Conservation (phyloP, 202 grass and related monocot species). For the Setaria viridis region DNA sequence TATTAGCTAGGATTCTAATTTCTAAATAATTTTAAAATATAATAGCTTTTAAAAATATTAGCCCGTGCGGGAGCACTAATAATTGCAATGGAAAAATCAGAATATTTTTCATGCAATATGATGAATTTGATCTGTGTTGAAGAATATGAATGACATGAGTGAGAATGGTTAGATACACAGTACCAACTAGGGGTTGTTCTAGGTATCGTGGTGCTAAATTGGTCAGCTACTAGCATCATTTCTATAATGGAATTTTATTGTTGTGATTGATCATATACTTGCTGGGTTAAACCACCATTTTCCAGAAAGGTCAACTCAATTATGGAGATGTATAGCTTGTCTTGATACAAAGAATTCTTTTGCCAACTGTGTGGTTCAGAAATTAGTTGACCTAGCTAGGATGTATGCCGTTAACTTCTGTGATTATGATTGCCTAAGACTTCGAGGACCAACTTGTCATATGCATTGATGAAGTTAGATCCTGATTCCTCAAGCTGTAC, state of each 20-base stretch:
- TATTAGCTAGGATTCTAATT: no score
- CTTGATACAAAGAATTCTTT: neutral
- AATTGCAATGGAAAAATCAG: neutral
- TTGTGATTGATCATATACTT: neutral
- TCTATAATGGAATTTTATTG: conserved; percentile 3
- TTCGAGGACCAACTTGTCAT: neutral
- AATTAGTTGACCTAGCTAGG: neutral
- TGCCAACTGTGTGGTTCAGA: neutral
- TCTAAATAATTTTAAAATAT: no score
- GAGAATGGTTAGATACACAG: neutral
- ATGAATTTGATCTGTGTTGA: neutral
- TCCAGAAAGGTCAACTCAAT: neutral
- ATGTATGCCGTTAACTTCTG: neutral
- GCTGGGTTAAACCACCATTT: neutral
- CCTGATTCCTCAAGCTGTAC: no score
- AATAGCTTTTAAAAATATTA: no score
- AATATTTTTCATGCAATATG: neutral
- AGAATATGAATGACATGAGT: neutral
- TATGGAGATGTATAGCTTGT: neutral
- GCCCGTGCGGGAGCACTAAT: no score
- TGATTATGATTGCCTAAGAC: neutral
- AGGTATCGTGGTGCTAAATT: neutral
- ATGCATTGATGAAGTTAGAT: neutral
- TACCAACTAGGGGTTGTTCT: neutral
- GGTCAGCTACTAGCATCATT: neutral